Evolutionary conservation across 257 asterid genomes (phyloP).

Genomic region (Paulownia fortunei): DNA sequence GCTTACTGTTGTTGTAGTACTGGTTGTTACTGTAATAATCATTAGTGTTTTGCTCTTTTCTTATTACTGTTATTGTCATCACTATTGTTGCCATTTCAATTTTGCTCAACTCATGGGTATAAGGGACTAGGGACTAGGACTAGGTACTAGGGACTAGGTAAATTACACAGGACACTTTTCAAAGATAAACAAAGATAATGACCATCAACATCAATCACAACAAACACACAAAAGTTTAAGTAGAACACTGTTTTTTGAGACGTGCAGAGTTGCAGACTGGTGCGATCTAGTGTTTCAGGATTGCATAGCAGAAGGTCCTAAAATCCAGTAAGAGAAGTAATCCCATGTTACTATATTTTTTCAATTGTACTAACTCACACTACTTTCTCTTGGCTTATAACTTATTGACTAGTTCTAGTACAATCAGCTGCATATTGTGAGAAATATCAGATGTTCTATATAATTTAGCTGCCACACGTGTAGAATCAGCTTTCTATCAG

Average conservation of each 20-base stretch:
- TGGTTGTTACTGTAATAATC: neutral
- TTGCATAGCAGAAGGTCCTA: constrained; percentile 4
- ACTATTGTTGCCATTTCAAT: neutral
- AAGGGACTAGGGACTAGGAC: too few species aligned
- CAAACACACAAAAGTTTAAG: neutral
- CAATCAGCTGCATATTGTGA: constrained; percentile 3
- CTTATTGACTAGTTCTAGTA: constrained; percentile 14
- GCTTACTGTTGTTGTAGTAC: neutral
- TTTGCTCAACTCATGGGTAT: neutral
- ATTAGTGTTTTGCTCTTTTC: neutral
- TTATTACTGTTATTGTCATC: neutral
- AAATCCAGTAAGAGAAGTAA: neutral
- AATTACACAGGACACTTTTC: too few species aligned
- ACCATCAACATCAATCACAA: neutral
- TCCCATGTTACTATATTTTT: neutral
- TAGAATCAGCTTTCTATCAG: too few species aligned
- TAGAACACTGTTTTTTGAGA: neutral
- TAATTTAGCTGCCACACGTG: neutral
- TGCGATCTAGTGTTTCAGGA: constrained; percentile 11
- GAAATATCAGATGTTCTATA: neutral
- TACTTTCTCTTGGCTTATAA: too few species aligned
- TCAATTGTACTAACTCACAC: too few species aligned
- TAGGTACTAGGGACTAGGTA: too few species aligned
- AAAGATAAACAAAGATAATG: neutral
- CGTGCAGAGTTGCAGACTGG: neutral